These are phyloP conservation scores for Stipa capillata DNA, from an alignment of 176 grass and related monocot genomes.

Conservation along the genomic window DNA sequence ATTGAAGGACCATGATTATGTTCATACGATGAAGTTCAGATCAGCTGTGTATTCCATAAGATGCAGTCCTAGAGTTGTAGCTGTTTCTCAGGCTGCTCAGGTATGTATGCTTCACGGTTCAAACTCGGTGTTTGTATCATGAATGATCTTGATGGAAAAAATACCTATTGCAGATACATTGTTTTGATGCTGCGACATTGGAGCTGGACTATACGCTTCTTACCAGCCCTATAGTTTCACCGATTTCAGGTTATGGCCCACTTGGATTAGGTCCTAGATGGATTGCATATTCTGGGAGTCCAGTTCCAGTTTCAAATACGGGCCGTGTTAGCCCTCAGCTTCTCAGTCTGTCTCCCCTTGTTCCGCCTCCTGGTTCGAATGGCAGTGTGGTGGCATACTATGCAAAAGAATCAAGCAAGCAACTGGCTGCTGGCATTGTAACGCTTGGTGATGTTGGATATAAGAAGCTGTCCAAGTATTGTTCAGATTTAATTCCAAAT, in stretches of 20 bases:
- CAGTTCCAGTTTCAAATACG: constrained; percentile 49
- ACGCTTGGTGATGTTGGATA: constrained; percentile 89
- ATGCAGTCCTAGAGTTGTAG: constrained; percentile 74
- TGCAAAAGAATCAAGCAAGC: constrained; percentile 93
- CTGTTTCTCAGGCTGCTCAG: constrained; percentile 76
- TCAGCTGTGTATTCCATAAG: constrained; percentile 79
- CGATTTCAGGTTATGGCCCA: constrained; percentile 66
- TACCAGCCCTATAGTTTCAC: constrained; percentile 53
- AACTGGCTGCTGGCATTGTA: constrained; percentile 72
- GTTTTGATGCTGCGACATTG: constrained; percentile 75
- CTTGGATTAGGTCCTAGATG: constrained; percentile 83
- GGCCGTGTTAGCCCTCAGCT: constrained; percentile 66
- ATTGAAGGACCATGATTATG: constrained; percentile 60
- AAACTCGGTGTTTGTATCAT: not conserved
- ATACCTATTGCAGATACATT: constrained; percentile 79
- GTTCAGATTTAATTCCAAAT: constrained; percentile 49
- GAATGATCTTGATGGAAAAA: constrained; percentile 13
- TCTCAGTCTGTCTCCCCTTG: constrained; percentile 31
- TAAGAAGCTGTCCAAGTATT: constrained; percentile 73
- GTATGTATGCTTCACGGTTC: constrained; percentile 40
- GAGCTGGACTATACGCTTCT: constrained; percentile 71
- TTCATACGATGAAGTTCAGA: constrained; percentile 76
- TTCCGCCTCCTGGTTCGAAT: constrained; percentile 33
- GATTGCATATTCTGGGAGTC: constrained; percentile 81
- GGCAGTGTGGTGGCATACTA: constrained; percentile 77